A percentile compares a stretch with the other conserved stretches of the same genome.
Evolutionary conservation across 345 rosid species (phyloP).

Genomic region (Trapa bicornis): DNA sequence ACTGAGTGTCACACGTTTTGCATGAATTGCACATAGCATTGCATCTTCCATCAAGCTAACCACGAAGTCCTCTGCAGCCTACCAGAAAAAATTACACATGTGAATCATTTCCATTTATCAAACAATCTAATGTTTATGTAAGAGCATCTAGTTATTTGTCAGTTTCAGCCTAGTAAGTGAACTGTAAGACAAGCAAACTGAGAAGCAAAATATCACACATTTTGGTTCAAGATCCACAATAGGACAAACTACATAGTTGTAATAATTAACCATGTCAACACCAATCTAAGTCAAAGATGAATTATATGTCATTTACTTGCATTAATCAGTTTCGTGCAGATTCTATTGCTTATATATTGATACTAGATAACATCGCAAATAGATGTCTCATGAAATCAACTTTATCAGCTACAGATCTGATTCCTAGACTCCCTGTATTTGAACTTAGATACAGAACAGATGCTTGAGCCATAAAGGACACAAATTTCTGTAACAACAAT

Average conservation of each 20-base stretch:
- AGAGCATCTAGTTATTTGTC: background rate
- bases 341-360: background rate
- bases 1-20: slow-evolving; percentile 89
- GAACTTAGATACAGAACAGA: background rate
- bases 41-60: slow-evolving; percentile 64
- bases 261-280: background rate
- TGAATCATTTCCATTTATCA: background rate
- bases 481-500: background rate
- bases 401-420: background rate
- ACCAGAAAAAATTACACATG: slow-evolving; percentile 7
- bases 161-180: background rate
- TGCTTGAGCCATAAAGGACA: background rate
- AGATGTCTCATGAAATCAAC: background rate
- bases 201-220: background rate
- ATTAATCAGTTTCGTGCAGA: too few relatives aligned
- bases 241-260: background rate
- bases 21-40: slow-evolving; percentile 87
- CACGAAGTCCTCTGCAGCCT: slow-evolving; percentile 90
- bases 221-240: background rate
- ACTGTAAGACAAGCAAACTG: background rate
- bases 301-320: background rate
- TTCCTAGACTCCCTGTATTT: background rate
- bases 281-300: background rate
- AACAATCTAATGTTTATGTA: too few relatives aligned
- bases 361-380: background rate